Evolutionary conservation across 345 rosid species (phyloP).

Genomic region (Pistacia vera): DNA sequence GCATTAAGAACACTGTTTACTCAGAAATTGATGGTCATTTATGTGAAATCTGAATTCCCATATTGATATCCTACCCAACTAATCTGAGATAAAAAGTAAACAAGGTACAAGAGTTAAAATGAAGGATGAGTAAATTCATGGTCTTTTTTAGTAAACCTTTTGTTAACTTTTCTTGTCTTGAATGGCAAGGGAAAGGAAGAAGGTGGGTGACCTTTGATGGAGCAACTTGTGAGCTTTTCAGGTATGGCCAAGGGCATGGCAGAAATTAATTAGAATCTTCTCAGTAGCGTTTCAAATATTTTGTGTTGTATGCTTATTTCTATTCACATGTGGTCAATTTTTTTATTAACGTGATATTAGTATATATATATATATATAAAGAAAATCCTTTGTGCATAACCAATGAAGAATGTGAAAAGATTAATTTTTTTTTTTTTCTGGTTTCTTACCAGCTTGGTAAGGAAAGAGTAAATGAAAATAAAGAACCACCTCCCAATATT

Average conservation of each 20-base stretch:
- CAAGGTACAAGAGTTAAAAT: not conserved
- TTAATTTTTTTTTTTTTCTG: not conserved
- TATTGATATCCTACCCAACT: not conserved
- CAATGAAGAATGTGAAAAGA: conserved; percentile 11
- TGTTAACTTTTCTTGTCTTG: conserved; percentile 23
- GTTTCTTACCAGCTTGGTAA: not conserved
- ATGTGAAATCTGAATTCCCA: not conserved
- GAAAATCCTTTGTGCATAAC: not conserved
- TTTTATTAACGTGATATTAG: no score
- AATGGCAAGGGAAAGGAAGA: conserved; percentile 19
- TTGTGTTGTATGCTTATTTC: no score
- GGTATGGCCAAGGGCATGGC: conserved; percentile 2
- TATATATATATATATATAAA: conserved; percentile 9
- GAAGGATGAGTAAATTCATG: not conserved
- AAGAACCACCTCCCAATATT: conserved; percentile 6
- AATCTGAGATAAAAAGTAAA: not conserved
- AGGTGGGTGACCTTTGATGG: conserved; percentile 14
- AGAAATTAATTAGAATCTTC: no score
- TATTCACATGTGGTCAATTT: no score
- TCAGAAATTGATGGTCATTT: conserved; percentile 8
- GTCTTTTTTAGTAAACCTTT: conserved; percentile 9
- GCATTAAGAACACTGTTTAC: not conserved
- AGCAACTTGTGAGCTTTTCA: conserved; percentile 19
- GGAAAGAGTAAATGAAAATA: conserved; percentile 3
- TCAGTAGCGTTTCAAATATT: no score